Conservation (phyloP, 1,284 basidiomycete genomes). For the Rhodotorula sp. region DNA sequence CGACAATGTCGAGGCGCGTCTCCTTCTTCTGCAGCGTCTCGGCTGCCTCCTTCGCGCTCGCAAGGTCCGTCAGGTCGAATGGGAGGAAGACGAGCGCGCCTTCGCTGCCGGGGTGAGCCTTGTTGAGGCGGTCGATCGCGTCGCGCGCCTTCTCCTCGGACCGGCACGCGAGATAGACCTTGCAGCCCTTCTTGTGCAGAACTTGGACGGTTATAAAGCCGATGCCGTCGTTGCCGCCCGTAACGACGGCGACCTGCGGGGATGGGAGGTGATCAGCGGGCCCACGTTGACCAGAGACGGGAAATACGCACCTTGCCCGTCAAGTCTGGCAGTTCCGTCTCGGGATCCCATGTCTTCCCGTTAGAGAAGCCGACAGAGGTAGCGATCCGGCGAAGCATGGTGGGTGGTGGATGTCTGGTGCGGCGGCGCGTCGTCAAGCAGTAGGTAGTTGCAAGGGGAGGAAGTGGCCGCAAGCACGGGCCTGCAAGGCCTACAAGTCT, state of each 20-base stretch:
- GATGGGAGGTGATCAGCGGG: neutral
- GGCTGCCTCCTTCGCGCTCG: constrained; percentile 45
- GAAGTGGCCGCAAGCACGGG: too few relatives aligned
- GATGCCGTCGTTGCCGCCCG: constrained; percentile 52
- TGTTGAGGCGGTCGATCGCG: constrained; percentile 42
- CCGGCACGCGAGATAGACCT: constrained; percentile 51
- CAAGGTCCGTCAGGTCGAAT: constrained; percentile 50
- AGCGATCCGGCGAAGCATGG: neutral
- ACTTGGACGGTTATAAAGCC: constrained; percentile 52
- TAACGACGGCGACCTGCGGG: constrained; percentile 32
- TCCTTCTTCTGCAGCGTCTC: constrained; percentile 44
- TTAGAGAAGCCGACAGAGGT: constrained; percentile 21
- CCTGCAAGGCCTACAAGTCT: too few relatives aligned
- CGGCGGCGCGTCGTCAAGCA: too few relatives aligned
- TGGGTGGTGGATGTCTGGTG: too few relatives aligned
- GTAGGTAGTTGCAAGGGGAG: too few relatives aligned
- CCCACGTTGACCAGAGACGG: too few relatives aligned
- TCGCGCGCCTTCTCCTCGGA: constrained; percentile 43
- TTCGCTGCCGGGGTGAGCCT: constrained; percentile 17
- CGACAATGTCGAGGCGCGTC: constrained; percentile 48
- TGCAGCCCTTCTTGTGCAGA: constrained; percentile 47
- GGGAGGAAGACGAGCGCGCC: constrained; percentile 47
- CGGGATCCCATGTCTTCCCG: constrained; percentile 12
- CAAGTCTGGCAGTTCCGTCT: constrained; percentile 24
- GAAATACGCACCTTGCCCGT: constrained; percentile 25